These are phyloP conservation scores for Vitis riparia DNA, from an alignment of 164 flowering plant species.

Conservation along the genomic window DNA sequence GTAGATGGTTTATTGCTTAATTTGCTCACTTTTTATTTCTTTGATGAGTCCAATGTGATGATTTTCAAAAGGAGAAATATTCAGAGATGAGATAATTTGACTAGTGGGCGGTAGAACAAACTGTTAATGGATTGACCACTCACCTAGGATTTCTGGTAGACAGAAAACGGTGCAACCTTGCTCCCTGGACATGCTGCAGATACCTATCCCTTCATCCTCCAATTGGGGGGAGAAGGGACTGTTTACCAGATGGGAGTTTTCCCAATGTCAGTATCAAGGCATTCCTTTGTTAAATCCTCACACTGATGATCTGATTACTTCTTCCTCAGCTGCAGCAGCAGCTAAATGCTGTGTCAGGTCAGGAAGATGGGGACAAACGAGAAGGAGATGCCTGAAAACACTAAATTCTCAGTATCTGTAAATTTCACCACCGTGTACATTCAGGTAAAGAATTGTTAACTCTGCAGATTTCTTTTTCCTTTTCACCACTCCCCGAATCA, in stretches of 20 bases:
- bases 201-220: not conserved
- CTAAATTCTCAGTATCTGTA: constrained; percentile 6
- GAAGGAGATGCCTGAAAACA: constrained; percentile 31
- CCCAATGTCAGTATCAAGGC: not conserved
- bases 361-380: constrained; percentile 35
- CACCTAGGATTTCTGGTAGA: not conserved
- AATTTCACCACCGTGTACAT: constrained; percentile 25
- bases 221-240: not conserved
- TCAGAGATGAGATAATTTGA: no score
- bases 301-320: not conserved
- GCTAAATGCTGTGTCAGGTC: constrained; percentile 37
- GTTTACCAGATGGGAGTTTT: not conserved
- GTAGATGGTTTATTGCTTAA: not conserved
- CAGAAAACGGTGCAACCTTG: not conserved
- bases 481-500: not conserved
- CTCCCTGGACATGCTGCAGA: not conserved
- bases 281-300: not conserved
- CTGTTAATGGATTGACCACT: no score
- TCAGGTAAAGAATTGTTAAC: constrained; percentile 22
- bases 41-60: not conserved
- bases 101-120: no score
- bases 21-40: not conserved
- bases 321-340: constrained; percentile 66
- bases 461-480: constrained; percentile 14
- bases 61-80: not conserved